These are phyloP conservation scores for Galerina sulciceps DNA, from an alignment of 768 basidiomycete genomes.

Conservation along the genomic window DNA sequence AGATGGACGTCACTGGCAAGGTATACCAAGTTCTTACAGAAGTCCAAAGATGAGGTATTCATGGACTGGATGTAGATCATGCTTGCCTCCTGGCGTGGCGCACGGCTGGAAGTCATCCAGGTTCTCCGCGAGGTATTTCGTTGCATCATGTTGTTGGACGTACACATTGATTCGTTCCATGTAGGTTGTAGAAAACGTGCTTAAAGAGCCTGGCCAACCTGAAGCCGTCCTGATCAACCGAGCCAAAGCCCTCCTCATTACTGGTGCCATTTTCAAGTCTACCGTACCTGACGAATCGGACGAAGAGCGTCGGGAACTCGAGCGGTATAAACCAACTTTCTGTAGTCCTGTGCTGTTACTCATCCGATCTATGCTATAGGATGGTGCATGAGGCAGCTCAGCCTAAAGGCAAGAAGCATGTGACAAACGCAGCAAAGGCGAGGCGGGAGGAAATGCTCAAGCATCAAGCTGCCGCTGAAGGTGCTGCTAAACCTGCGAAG, in stretches of 20 bases:
- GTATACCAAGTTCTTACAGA: conserved; percentile 32
- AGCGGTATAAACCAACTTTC: conserved; percentile 58
- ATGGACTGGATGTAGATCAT: conserved; percentile 62
- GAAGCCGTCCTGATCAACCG: conserved; percentile 78
- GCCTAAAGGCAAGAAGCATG: conserved; percentile 64
- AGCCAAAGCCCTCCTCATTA: conserved; percentile 89
- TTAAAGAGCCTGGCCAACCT: conserved; percentile 76
- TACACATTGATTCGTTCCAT: conserved; percentile 43
- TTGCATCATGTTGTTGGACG: neutral
- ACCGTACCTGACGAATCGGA: conserved; percentile 89
- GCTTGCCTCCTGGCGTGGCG: conserved; percentile 97
- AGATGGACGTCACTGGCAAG: conserved; percentile 93
- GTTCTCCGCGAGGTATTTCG: conserved; percentile 70
- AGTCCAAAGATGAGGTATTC: no score
- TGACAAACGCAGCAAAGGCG: conserved; percentile 37
- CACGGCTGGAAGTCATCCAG: conserved; percentile 91
- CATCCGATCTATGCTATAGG: conserved; percentile 38
- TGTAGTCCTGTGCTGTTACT: conserved; percentile 7
- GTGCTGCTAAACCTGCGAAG: conserved; percentile 1
- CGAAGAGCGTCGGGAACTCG: conserved; percentile 92
- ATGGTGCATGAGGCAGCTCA: conserved; percentile 88
- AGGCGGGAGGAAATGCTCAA: conserved; percentile 44
- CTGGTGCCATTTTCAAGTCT: conserved; percentile 89
- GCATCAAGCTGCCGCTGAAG: conserved; percentile 25
- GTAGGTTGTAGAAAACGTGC: conserved; percentile 83